Evolutionary conservation across 495 filamentous ascomycete genomes (phyloP).

Genomic region (Penicillium longicatenatum): DNA sequence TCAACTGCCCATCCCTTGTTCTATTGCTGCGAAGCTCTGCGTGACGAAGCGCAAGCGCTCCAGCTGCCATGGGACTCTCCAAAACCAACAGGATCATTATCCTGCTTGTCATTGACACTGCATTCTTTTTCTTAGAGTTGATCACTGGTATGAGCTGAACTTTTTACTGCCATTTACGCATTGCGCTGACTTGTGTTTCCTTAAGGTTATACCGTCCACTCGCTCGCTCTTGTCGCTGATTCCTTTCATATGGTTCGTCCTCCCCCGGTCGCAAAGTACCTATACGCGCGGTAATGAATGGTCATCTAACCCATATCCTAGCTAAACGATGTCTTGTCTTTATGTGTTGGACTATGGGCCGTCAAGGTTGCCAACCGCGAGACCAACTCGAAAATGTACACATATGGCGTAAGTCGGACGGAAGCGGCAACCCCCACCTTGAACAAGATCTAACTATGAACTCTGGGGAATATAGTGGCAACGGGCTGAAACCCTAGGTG

Average conservation of each 20-base stretch:
- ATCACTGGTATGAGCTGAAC: slow-evolving; percentile 61
- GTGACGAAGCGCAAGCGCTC: not conserved
- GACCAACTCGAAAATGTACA: slow-evolving; percentile 82
- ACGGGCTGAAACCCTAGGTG: slow-evolving; percentile 96
- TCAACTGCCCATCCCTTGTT: not conserved
- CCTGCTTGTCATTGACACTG: slow-evolving; percentile 84
- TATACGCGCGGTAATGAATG: not conserved
- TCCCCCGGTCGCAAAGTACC: not conserved
- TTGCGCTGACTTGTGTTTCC: slow-evolving; percentile 13
- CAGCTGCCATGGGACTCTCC: slow-evolving; percentile 74
- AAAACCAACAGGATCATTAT: slow-evolving; percentile 91
- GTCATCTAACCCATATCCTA: slow-evolving; percentile 22
- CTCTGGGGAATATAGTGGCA: slow-evolving; percentile 68
- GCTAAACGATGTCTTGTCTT: slow-evolving; percentile 94
- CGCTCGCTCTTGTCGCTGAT: slow-evolving; percentile 91
- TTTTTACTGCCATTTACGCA: not conserved
- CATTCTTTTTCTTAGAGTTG: slow-evolving; percentile 89
- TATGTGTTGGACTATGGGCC: slow-evolving; percentile 92
- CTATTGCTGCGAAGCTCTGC: not conserved
- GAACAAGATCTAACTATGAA: slow-evolving; percentile 23
- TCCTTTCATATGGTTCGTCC: slow-evolving; percentile 91
- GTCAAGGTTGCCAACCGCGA: slow-evolving; percentile 81
- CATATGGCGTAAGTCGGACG: slow-evolving; percentile 75
- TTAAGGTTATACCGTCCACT: slow-evolving; percentile 77
- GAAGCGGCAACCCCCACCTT: not conserved